Base-by-base conservation (phyloP, 352 stramenopile genomes). In the Globisporangium solare region DNA sequence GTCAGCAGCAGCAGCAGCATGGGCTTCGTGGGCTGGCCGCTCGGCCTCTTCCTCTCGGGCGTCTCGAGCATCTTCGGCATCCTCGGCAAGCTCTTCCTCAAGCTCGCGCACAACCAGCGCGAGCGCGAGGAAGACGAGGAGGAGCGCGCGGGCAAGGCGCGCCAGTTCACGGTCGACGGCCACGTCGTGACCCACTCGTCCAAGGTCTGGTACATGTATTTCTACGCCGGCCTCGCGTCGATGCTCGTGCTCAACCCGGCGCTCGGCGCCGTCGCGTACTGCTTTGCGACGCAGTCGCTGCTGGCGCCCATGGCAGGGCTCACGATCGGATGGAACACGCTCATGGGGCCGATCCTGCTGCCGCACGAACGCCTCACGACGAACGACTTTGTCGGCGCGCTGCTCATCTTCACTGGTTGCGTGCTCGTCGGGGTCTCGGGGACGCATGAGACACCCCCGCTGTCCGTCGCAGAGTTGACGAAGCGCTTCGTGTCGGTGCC, bases 271-370 rank as follows among this genome's bases (percentile, higher is more conserved):
- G 56, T 86, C 11, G 80, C 79, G 24, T 90, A 89, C 60, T 86
- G 77, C 54, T 93, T 91, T 49, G 83, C 83, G 20, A 84, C 83
- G 22, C 83, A 89, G 62, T 93, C 83, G 47, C 66, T 93, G 14
- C 65, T 93, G 15, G 80, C 83, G n/a, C 83, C 83, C 0, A 93
- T 93, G 83, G 80, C 78, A 12, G 83, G 83, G 1, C 73, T 93
- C 48, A 89, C 80, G 10, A 88, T 93, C 56, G 79, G 79, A 24
- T 93, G 83, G 83, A 93, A 93, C 64, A 90, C 81, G 46, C 67
- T 91, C 22, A 74, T 93, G 43, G 82, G 78, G 2, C 83, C 83
- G 11, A 76, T 88, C 3, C 47, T 93, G 27, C 63, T 93, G 17
- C 77, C 79, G 6, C 72, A 88, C 53, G 80, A 90, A 51, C 76